Evolutionary conservation across 164 flowering plant genomes (phyloP).

Genomic region (Euptelea pleiosperma): DNA sequence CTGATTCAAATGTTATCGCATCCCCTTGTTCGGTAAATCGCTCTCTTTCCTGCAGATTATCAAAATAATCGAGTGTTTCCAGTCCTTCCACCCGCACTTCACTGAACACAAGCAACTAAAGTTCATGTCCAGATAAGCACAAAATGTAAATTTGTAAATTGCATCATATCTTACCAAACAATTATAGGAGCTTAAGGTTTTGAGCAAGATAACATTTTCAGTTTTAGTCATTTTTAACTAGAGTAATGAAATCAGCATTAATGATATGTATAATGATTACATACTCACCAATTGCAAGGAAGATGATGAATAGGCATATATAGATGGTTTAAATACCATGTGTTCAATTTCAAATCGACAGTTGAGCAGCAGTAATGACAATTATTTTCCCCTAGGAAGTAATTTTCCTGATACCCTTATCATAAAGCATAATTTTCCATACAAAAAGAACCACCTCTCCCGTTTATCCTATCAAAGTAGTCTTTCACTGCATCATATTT

Average conservation of each 20-base stretch:
- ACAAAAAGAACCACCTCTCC: too few relatives aligned
- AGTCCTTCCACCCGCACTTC: slow-evolving; percentile 94
- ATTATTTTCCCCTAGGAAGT: too few relatives aligned
- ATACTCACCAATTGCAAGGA: too few relatives aligned
- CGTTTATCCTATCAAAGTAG: too few relatives aligned
- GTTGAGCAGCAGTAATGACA: too few relatives aligned
- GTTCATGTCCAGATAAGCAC: not conserved
- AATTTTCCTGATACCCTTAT: too few relatives aligned
- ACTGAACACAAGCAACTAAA: slow-evolving; percentile 39
- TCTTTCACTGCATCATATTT: too few relatives aligned
- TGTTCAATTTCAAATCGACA: too few relatives aligned
- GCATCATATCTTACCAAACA: slow-evolving; percentile 1
- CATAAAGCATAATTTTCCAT: too few relatives aligned
- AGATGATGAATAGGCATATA: too few relatives aligned
- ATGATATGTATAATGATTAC: too few relatives aligned
- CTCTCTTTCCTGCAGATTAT: slow-evolving; percentile 65
- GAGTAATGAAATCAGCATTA: not conserved
- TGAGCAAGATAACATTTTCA: not conserved
- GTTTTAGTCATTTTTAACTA: not conserved
- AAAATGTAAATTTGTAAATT: not conserved
- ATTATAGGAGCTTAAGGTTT: not conserved
- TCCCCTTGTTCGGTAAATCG: slow-evolving; percentile 94
- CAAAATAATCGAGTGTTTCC: slow-evolving; percentile 91
- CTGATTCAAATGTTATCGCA: slow-evolving; percentile 84
- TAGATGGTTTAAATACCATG: too few relatives aligned